phyloP scores from a whole-genome alignment of 2,329 filamentous ascomycete genomes.

The Ustulina deusta region DNA sequence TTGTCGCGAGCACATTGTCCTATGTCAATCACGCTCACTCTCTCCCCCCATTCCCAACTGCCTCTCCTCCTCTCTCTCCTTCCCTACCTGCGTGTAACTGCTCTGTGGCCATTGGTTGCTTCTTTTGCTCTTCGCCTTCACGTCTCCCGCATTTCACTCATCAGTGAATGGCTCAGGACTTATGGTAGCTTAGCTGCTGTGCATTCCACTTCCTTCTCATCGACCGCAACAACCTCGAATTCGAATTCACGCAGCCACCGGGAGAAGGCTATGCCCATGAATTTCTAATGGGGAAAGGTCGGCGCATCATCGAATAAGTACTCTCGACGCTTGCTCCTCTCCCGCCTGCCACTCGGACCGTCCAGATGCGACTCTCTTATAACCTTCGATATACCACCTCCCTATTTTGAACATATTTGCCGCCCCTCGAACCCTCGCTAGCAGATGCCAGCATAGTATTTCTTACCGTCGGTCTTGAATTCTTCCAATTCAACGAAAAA shows the following conservation, averaged over 20 bases:
- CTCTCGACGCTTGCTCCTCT: slow-evolving; percentile 18
- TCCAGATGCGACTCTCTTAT: slow-evolving; percentile 33
- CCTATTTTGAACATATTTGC: slow-evolving; percentile 6
- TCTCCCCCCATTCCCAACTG: neutral
- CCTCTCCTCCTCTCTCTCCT: slow-evolving; percentile 1
- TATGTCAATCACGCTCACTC: slow-evolving; percentile 13
- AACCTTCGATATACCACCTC: slow-evolving; percentile 14
- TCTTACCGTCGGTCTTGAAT: slow-evolving; percentile 23
- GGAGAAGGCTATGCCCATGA: neutral
- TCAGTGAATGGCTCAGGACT: neutral
- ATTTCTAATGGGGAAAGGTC: neutral
- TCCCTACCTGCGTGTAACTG: neutral
- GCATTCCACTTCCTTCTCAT: neutral
- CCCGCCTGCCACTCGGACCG: slow-evolving; percentile 16
- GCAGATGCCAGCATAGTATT: slow-evolving; percentile 31
- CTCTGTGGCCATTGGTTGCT: neutral
- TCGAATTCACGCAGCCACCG: neutral
- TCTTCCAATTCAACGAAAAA: neutral
- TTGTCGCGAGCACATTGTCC: slow-evolving; percentile 21
- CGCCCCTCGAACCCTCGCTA: slow-evolving; percentile 18
- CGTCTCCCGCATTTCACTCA: neutral
- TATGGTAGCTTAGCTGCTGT: neutral
- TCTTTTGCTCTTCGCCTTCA: neutral
- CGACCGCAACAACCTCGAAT: neutral
- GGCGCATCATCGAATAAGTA: slow-evolving; percentile 19